Evolutionary conservation across 805 yeast genomes (phyloP), one percentile per base, ranked within the genome.

Genomic region (Metschnikowia cerradonensis): DNA sequence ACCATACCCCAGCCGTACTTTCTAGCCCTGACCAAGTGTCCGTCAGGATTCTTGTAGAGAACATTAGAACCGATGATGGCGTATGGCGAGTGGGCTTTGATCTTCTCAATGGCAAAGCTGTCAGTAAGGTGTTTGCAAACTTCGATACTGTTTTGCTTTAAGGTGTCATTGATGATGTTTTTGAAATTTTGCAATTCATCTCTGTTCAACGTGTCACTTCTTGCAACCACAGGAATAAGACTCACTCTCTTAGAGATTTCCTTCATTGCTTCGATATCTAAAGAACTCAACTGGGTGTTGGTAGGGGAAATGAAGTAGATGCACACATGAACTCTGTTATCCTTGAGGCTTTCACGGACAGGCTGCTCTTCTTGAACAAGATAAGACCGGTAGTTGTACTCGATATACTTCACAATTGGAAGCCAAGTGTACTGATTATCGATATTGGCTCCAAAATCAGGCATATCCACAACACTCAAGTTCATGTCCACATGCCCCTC

Each of bases 1-100:
- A 88, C 88, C 20, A 80, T 67, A 0, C 97, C 97, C 97, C 97
- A 91, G 15, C 73, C 76, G 70, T 90, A 91, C 61, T 66, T 57
- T 58, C 75, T 30, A 14, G 58, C 96, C 55, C 86, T 76, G 30
- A 87, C 87, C 3, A 67, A 53, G 32, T 75, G 67, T 8, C 83
- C 64, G 7, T 58, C 60, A 1, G 56, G 41, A 20, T 59, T 58
- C n/a, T 39, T 45, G 52, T 57, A 51, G 13, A 46, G 37, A 10
- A 76, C 75, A 54, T 77, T 83, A 2, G 95, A 81, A 19, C 90
- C 86, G 53, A 91, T 81, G 2, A 90, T 72, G 2, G 89, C 75
- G 64, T 78, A 90, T 0, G 97, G 97, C 58, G 81, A 77, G 36
- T 75, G 71, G 5, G 65, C 51, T 39, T 74, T 62, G 45, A 73